These are phyloP conservation scores for Colletotrichum endophyticum DNA, from an alignment of 2,329 filamentous ascomycete genomes.

Conservation along the genomic window DNA sequence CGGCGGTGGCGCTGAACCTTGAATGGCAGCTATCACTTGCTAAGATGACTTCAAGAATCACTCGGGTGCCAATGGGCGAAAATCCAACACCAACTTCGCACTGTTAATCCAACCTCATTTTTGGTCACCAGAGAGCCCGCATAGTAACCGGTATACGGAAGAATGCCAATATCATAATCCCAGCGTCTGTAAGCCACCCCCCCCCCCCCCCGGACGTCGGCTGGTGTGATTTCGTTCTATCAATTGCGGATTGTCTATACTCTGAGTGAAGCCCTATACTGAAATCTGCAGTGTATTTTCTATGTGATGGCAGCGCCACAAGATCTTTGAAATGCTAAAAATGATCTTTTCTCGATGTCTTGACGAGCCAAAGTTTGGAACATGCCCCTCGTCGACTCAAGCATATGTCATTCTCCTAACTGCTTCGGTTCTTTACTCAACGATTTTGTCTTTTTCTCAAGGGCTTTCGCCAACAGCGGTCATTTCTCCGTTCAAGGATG, in stretches of 20 bases:
- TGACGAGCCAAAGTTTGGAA: background rate
- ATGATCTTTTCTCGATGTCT: background rate
- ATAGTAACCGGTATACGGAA: background rate
- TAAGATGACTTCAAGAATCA: background rate
- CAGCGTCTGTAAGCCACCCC: background rate
- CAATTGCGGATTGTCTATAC: background rate
- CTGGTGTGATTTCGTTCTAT: background rate
- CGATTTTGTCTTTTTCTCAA: background rate
- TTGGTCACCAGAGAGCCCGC: background rate
- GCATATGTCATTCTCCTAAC: background rate
- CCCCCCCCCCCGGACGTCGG: rapidly evolving
- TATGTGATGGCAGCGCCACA: background rate
- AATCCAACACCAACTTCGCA: background rate
- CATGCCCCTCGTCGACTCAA: background rate
- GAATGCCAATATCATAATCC: background rate
- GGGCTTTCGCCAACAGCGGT: background rate
- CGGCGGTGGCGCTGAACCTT: background rate
- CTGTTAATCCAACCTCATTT: background rate
- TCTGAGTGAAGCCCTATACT: background rate
- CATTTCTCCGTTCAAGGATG: background rate
- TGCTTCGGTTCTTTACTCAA: background rate
- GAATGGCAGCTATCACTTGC: background rate
- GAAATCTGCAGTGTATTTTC: background rate
- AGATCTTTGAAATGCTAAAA: background rate
- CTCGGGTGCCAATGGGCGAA: background rate